phyloP scores from a whole-genome alignment of 176 grass and related monocot genomes.

The Triticum timopheevii region DNA sequence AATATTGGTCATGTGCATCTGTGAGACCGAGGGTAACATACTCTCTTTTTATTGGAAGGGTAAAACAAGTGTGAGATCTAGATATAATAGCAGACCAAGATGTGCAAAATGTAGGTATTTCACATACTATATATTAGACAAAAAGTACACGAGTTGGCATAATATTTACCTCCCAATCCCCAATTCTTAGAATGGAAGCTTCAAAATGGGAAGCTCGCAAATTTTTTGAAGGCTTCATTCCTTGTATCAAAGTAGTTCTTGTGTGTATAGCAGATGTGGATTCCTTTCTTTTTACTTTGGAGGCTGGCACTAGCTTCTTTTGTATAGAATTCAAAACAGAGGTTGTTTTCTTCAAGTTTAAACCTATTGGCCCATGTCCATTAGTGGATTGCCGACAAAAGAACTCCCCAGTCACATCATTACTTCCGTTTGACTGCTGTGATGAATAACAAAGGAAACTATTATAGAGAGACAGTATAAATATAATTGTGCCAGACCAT shows the following conservation, averaged over 20 bases:
- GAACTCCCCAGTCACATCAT: background rate
- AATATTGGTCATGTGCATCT: background rate
- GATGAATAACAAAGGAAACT: background rate
- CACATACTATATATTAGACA: background rate
- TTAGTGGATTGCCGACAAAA: background rate
- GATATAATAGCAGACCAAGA: background rate
- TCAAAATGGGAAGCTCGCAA: background rate
- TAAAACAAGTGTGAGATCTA: background rate
- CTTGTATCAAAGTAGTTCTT: background rate
- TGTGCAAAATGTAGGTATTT: background rate
- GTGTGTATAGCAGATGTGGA: background rate
- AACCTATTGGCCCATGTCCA: background rate
- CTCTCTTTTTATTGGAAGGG: background rate
- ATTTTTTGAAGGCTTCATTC: background rate
- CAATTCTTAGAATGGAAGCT: background rate
- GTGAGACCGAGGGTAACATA: background rate
- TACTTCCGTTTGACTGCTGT: background rate
- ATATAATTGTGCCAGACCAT: background rate
- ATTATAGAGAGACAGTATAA: background rate
- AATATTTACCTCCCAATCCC: constrained; percentile 9
- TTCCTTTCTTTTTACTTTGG: background rate
- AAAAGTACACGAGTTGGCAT: background rate
- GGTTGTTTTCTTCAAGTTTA: background rate
- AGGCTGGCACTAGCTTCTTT: background rate
- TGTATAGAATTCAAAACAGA: background rate